Percentiles rank a stretch among this genome's conserved stretches.
Conservation (phyloP, 2,329 filamentous ascomycete genomes). For the Xylaria sp. region DNA sequence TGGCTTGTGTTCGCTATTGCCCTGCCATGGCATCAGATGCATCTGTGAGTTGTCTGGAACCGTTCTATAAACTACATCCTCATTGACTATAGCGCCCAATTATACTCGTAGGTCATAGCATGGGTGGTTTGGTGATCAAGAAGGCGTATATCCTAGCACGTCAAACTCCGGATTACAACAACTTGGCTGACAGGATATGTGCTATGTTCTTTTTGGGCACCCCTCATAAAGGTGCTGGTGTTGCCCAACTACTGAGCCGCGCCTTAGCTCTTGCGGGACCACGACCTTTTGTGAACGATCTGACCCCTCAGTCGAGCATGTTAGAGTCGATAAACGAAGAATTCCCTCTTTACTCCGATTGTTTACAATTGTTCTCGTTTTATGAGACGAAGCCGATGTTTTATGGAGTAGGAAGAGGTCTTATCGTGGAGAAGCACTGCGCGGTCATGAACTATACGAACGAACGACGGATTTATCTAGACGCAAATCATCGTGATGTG, state of each 20-base stretch:
- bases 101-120: slow-evolving; percentile 52
- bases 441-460: slow-evolving; percentile 47
- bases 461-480: slow-evolving; percentile 43
- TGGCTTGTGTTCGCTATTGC: slow-evolving; percentile 45
- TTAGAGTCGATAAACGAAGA: slow-evolving; percentile 50
- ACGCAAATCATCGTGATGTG: slow-evolving; percentile 48
- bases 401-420: slow-evolving; percentile 30
- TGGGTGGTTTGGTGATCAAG: slow-evolving; percentile 50
- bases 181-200: slow-evolving; percentile 40
- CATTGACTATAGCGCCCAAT: slow-evolving; percentile 36
- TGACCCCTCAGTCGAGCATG: slow-evolving; percentile 43
- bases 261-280: slow-evolving; percentile 35
- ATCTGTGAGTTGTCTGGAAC: slow-evolving; percentile 30
- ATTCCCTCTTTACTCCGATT: slow-evolving; percentile 44
- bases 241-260: slow-evolving; percentile 44
- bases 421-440: slow-evolving; percentile 44
- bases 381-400: slow-evolving; percentile 47
- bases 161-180: slow-evolving; percentile 37
- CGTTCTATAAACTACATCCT: neutral
- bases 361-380: slow-evolving; percentile 48
- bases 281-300: slow-evolving; percentile 48
- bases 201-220: slow-evolving; percentile 53
- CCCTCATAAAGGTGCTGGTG: slow-evolving; percentile 49
- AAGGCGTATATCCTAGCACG: slow-evolving; percentile 49
- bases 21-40: slow-evolving; percentile 38